Percentiles rank a stretch among this genome's conserved stretches.
phyloP scores from a whole-genome alignment of 2,329 filamentous ascomycete species.

The Akanthomyces muscarius region DNA sequence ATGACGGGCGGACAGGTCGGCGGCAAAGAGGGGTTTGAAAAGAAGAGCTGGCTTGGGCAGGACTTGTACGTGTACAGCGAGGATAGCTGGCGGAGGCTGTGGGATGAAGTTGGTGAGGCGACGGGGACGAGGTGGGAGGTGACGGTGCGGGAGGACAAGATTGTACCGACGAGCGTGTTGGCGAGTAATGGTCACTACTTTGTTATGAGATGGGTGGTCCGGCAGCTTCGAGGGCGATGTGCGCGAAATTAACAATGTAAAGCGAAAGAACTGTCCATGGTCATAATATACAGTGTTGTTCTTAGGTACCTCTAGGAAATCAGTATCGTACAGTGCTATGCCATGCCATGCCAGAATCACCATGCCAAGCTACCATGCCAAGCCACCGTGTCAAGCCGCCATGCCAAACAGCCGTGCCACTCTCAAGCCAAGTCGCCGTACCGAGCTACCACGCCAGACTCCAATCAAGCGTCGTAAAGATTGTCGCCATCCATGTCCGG shows the following conservation, averaged over 20 bases:
- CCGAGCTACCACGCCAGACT: too few species aligned
- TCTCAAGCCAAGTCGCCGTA: too few species aligned
- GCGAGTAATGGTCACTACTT: neutral
- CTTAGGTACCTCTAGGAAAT: conserved; percentile 3
- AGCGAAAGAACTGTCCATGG: neutral
- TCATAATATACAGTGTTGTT: neutral
- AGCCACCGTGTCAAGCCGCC: too few species aligned
- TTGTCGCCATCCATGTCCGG: neutral
- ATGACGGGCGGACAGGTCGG: neutral
- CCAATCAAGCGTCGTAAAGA: neutral
- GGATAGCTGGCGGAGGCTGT: neutral
- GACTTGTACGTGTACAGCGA: neutral
- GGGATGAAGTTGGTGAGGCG: neutral
- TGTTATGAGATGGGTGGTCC: neutral
- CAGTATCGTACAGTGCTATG: conserved; percentile 7
- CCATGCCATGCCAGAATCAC: neutral
- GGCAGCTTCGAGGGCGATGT: neutral
- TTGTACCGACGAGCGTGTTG: neutral
- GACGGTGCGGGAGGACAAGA: neutral
- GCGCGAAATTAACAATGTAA: too few species aligned
- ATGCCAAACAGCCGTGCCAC: too few species aligned
- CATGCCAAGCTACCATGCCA: too few species aligned
- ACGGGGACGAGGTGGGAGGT: neutral
- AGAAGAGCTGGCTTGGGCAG: neutral
- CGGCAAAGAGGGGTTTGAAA: neutral